A percentile compares a stretch with the other conserved stretches of the same genome.
Conservation (phyloP, 495 filamentous ascomycete species). For the Penicillium ochrochloron region DNA sequence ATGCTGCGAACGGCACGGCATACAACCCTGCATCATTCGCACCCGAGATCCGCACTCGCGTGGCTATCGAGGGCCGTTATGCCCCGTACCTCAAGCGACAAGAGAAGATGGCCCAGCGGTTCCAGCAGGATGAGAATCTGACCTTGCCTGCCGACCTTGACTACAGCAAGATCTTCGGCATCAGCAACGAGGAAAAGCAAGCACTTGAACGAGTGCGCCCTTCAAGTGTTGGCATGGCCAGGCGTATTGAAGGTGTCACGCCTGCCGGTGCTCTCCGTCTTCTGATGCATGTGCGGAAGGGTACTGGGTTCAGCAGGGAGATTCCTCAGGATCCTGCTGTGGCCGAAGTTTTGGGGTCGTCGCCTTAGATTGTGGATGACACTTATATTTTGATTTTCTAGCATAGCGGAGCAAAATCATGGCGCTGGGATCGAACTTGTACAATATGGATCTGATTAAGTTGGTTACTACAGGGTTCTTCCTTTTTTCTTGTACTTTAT, state of each 20-base stretch:
- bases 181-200: slow-evolving; percentile 77
- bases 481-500: background rate
- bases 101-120: slow-evolving; percentile 60
- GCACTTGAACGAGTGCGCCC: slow-evolving; percentile 72
- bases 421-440: slow-evolving; percentile 16
- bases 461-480: background rate
- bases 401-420: slow-evolving; percentile 21
- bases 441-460: slow-evolving; percentile 9
- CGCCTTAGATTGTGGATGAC: slow-evolving; percentile 15
- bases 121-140: slow-evolving; percentile 77
- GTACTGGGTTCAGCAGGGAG: slow-evolving; percentile 26
- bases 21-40: slow-evolving; percentile 55
- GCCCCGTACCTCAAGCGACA: slow-evolving; percentile 82
- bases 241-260: slow-evolving; percentile 80
- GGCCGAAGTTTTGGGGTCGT: slow-evolving; percentile 22
- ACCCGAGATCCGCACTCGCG: slow-evolving; percentile 62
- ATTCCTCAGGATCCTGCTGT: slow-evolving; percentile 18
- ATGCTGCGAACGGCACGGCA: slow-evolving; percentile 41
- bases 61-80: slow-evolving; percentile 81
- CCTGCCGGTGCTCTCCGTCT: slow-evolving; percentile 53
- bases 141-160: slow-evolving; percentile 76
- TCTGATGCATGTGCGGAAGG: slow-evolving; percentile 47
- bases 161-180: slow-evolving; percentile 69
- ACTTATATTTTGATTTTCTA: background rate
- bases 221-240: slow-evolving; percentile 84